These are phyloP conservation scores for Fusarium solani-melongenae DNA, from an alignment of 2,329 filamentous ascomycete species.

Conservation along the genomic window DNA sequence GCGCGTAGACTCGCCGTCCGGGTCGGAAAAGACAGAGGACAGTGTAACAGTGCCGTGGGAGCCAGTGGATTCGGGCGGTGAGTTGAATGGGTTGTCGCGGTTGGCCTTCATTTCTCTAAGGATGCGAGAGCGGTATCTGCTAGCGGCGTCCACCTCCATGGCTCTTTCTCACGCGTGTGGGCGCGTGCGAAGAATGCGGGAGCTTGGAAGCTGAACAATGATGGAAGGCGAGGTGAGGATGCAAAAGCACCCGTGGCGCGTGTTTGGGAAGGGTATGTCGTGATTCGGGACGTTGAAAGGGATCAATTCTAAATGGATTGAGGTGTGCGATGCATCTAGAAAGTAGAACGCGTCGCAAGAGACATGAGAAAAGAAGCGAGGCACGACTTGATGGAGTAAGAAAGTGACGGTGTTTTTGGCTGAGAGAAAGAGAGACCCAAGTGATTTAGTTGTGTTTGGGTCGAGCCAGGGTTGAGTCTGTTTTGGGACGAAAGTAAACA, in stretches of 20 bases:
- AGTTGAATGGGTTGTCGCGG: conserved; percentile 67
- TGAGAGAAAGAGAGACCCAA: conserved; percentile 28
- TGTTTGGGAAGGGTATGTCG: conserved; percentile 24
- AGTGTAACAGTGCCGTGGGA: conserved; percentile 67
- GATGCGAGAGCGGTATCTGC: conserved; percentile 59
- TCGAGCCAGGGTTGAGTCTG: conserved; percentile 34
- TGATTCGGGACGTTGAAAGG: conserved; percentile 13
- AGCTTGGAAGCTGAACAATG: conserved; percentile 32
- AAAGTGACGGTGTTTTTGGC: conserved; percentile 11
- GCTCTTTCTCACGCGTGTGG: conserved; percentile 42
- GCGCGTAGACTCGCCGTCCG: conserved; percentile 65
- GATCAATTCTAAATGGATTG: conserved; percentile 35
- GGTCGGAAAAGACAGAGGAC: conserved; percentile 64
- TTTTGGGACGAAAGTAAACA: conserved; percentile 52
- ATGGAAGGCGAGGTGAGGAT: conserved; percentile 31
- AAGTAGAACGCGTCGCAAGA: conserved; percentile 22
- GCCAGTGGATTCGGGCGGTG: conserved; percentile 67
- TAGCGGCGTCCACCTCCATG: conserved; percentile 56
- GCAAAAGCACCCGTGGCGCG: conserved; percentile 38
- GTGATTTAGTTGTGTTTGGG: conserved; percentile 38
- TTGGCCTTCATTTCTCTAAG: conserved; percentile 64
- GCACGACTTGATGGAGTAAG: conserved; percentile 20
- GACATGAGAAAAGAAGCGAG: conserved; percentile 23
- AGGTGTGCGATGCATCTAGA: conserved; percentile 26
- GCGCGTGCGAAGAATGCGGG: conserved; percentile 27